Conservation (phyloP, 495 filamentous ascomycete genomes). For the Oidiodendron maius region DNA sequence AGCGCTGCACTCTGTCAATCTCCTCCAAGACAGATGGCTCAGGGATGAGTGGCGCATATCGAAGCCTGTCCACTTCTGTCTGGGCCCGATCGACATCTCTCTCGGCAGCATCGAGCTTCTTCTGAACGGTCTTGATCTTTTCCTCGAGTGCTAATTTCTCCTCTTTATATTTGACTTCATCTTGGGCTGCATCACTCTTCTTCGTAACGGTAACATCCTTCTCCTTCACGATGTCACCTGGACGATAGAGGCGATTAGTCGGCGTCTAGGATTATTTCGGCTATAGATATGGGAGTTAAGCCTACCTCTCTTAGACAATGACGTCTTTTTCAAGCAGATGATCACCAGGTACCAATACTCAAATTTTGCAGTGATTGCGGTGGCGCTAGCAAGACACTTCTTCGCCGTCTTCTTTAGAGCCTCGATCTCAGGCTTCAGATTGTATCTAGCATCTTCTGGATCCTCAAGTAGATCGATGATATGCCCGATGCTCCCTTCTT, state of each 20-base stretch:
- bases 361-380: constrained; percentile 2
- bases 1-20: not conserved
- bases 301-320: not conserved
- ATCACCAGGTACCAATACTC: constrained; percentile 3
- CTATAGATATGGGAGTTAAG: no score
- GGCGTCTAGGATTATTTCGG: not conserved
- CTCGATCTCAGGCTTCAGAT: constrained; percentile 4
- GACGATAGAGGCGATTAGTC: not conserved
- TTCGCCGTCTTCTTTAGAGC: not conserved
- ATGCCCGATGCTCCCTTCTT: not conserved
- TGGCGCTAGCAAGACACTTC: not conserved
- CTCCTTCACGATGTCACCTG: not conserved
- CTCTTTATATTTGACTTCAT: not conserved
- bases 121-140: not conserved
- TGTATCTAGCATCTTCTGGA: not conserved
- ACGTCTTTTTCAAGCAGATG: not conserved
- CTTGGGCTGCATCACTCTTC: not conserved
- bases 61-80: not conserved
- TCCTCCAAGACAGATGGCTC: constrained; percentile 1
- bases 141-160: not conserved
- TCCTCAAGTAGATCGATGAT: constrained; percentile 3
- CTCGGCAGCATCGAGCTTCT: not conserved
- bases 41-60: not conserved
- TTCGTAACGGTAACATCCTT: not conserved
- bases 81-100: not conserved